phyloP scores from a whole-genome alignment of 2,329 filamentous ascomycete genomes.

The Aspergillus flavus region DNA sequence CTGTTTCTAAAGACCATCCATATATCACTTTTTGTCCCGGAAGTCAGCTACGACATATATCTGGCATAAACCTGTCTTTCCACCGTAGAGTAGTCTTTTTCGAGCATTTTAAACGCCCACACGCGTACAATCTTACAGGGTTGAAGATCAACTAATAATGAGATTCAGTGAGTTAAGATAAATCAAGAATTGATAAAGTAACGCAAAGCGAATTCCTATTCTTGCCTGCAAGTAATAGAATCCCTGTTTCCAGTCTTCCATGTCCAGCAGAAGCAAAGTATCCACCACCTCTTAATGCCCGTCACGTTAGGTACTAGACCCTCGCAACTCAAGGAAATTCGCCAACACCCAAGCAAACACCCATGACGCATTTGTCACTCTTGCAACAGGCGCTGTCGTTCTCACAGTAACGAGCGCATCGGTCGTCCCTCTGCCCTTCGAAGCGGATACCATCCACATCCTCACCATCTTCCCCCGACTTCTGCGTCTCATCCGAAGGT shows the following conservation, averaged over 20 bases:
- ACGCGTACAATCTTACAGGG: neutral
- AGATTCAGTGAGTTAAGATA: neutral
- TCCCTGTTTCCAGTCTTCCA: neutral
- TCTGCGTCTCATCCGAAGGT: neutral
- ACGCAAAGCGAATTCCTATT: neutral
- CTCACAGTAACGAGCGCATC: neutral
- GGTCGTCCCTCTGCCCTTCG: neutral
- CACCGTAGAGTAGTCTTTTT: no score
- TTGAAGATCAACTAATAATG: neutral
- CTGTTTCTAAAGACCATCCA: neutral
- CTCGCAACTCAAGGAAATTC: neutral
- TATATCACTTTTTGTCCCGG: no score
- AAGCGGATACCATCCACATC: neutral
- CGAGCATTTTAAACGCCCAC: rapidly evolving
- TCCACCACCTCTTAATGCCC: neutral
- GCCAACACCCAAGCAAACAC: neutral
- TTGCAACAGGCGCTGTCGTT: neutral
- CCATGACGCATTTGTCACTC: neutral
- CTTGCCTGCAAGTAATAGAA: neutral
- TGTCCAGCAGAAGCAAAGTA: neutral
- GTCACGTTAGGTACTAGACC: neutral
- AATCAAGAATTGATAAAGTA: neutral
- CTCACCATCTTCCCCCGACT: neutral
- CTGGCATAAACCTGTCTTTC: no score
- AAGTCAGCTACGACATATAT: no score